A percentile compares a stretch with the other conserved stretches of the same genome.
phyloP scores from a whole-genome alignment of 768 basidiomycete species.

The Sporobolomyces phaffii region DNA sequence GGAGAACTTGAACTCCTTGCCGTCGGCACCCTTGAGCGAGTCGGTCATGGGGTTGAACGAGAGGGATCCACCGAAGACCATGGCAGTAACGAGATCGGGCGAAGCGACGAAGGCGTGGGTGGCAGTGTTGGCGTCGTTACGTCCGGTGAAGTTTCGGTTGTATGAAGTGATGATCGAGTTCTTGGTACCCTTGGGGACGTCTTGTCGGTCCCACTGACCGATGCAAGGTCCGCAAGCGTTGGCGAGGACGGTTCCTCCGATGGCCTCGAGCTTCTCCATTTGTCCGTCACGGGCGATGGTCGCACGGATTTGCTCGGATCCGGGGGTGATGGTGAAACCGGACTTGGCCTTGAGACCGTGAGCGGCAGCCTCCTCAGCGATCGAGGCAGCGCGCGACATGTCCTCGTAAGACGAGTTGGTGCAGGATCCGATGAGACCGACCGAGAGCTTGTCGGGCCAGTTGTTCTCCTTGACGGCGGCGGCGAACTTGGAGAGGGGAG shows the following conservation, averaged over 20 bases:
- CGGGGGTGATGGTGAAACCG: slow-evolving; percentile 51
- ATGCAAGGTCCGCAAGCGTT: slow-evolving; percentile 99
- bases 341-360: slow-evolving; percentile 68
- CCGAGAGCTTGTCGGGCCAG: slow-evolving; percentile 90
- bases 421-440: slow-evolving; percentile 92
- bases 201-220: slow-evolving; percentile 96
- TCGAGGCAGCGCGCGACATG: slow-evolving; percentile 79
- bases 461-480: slow-evolving; percentile 71
- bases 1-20: slow-evolving; percentile 96
- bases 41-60: slow-evolving; percentile 96
- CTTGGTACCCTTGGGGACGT: slow-evolving; percentile 90
- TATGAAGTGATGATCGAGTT: slow-evolving; percentile 99
- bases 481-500: slow-evolving; percentile 83
- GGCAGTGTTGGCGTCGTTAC: slow-evolving; percentile 98
- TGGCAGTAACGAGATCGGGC: slow-evolving; percentile 90
- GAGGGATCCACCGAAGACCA: slow-evolving; percentile 88
- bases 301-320: slow-evolving; percentile 89
- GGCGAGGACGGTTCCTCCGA: slow-evolving; percentile 90
- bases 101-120: slow-evolving; percentile 95
- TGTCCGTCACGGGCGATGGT: slow-evolving; percentile 93
- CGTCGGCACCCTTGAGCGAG: slow-evolving; percentile 75
- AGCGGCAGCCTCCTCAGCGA: slow-evolving; percentile 79
- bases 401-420: slow-evolving; percentile 91
- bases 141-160: slow-evolving; percentile 99
- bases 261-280: slow-evolving; percentile 69